Evolutionary conservation across 352 stramenopile species (phyloP).

Genomic region (Pythium apleroticum): DNA sequence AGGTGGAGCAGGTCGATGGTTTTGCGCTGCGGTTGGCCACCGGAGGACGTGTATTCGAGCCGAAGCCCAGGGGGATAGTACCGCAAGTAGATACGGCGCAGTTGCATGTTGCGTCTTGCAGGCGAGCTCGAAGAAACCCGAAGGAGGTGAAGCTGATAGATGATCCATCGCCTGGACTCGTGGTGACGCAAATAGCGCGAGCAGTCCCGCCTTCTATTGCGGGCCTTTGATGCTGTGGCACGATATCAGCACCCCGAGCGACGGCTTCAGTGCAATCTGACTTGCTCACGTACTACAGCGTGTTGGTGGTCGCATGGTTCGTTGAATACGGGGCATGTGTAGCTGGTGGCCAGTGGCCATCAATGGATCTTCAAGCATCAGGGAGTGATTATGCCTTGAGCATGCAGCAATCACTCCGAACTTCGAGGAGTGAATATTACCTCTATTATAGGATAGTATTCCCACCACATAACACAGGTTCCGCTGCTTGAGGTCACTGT

Average conservation of each 20-base stretch:
- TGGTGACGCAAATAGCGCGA: background rate
- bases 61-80: constrained; percentile 73
- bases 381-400: background rate
- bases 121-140: background rate
- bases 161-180: background rate
- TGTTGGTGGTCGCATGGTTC: background rate
- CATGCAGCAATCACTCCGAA: background rate
- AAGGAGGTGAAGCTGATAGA: background rate
- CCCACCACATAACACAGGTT: background rate
- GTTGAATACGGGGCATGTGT: background rate
- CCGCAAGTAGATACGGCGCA: constrained; percentile 64
- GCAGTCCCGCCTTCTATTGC: background rate
- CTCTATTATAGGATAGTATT: background rate
- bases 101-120: constrained; percentile 41
- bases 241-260: no score
- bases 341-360: background rate
- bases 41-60: constrained; percentile 54
- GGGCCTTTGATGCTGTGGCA: no score
- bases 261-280: background rate
- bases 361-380: constrained; percentile 1
- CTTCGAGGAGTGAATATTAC: background rate
- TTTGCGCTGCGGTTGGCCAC: constrained; percentile 45
- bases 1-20: constrained; percentile 69
- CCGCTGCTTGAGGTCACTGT: background rate
- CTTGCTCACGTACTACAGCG: background rate